A percentile compares a stretch with the other conserved stretches of the same genome.
phyloP scores from a whole-genome alignment of 208 protist species.

The Phytomonas sp. region DNA sequence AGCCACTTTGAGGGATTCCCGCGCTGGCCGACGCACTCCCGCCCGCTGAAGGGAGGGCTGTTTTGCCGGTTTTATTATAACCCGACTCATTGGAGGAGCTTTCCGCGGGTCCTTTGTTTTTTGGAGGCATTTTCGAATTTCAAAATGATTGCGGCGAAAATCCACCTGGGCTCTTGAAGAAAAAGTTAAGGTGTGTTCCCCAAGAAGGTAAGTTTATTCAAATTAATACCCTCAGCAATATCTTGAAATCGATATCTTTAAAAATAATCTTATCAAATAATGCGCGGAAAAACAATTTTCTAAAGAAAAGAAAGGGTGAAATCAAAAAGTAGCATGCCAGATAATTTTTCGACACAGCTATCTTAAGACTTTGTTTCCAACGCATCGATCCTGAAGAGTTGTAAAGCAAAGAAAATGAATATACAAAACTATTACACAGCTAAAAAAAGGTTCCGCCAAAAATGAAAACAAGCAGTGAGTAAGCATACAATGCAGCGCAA shows the following conservation, averaged over 20 bases:
- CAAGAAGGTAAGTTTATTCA: not conserved
- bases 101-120: not conserved
- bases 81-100: not conserved
- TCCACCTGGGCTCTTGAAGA: not conserved
- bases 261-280: not conserved
- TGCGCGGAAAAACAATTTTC: slow-evolving; percentile 3
- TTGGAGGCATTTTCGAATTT: slow-evolving; percentile 4
- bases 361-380: not conserved
- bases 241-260: not conserved
- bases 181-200: not conserved
- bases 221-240: not conserved
- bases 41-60: not conserved
- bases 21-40: not conserved
- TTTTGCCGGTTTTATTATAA: not conserved
- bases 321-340: not conserved
- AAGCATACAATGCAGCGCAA: not conserved
- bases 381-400: not conserved
- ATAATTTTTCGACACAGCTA: not conserved
- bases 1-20: slow-evolving; percentile 24
- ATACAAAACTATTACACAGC: not conserved
- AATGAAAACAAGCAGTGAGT: not conserved
- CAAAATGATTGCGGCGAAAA: not conserved
- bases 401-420: slow-evolving; percentile 2
- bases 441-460: not conserved
- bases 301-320: not conserved